Conservation (phyloP, 2,329 filamentous ascomycete species). For the Cladosporium sp. region DNA sequence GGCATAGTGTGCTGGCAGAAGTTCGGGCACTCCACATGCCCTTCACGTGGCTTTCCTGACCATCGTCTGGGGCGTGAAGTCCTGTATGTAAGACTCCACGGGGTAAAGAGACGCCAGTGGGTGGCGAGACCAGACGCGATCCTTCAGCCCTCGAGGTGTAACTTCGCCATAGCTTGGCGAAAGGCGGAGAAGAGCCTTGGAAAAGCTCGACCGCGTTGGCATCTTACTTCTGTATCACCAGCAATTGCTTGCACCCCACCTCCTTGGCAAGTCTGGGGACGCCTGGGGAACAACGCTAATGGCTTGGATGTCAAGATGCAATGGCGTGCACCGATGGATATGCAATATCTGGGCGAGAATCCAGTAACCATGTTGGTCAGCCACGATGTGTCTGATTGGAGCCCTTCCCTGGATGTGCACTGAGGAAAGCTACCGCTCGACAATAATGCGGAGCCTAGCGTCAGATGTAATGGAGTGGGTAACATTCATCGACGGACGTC, state of each 20-base stretch:
- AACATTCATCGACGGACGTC: not conserved
- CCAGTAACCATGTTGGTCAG: not conserved
- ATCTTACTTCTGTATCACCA: not conserved
- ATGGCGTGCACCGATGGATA: not conserved
- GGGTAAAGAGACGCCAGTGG: not conserved
- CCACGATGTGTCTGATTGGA: constrained; percentile 4
- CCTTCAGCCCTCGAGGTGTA: not conserved
- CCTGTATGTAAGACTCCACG: constrained; percentile 3
- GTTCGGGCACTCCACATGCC: not conserved
- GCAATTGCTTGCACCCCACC: constrained; percentile 10
- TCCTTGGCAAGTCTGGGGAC: constrained; percentile 12
- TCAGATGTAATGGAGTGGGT: constrained; percentile 1
- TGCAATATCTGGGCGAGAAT: constrained; percentile 8
- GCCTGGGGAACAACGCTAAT: constrained; percentile 4
- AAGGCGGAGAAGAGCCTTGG: constrained; percentile 7
- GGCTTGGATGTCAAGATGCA: constrained; percentile 7
- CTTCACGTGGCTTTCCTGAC: constrained; percentile 9
- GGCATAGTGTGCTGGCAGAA: not conserved
- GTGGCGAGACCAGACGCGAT: not conserved
- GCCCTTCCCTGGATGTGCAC: not conserved
- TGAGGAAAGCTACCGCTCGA: constrained; percentile 4
- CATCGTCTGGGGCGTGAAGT: constrained; percentile 3
- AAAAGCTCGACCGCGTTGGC: constrained; percentile 12
- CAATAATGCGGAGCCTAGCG: constrained; percentile 9
- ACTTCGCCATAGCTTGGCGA: constrained; percentile 1